Conservation (phyloP, 768 basidiomycete species). For the Mycena indigotica region DNA sequence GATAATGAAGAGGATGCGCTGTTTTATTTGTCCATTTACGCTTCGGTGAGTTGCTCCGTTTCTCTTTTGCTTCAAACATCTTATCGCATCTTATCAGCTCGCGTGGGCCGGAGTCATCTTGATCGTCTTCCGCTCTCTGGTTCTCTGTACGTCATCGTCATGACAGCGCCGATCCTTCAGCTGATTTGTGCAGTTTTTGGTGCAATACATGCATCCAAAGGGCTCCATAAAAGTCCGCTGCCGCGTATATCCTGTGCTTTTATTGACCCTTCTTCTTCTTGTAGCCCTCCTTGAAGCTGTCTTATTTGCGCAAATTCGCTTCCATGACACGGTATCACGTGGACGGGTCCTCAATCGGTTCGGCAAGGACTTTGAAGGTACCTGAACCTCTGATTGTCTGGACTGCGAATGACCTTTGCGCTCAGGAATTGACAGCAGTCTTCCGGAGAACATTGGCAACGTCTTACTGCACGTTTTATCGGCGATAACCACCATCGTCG, state of each 20-base stretch:
- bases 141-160: constrained; percentile 59
- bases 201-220: constrained; percentile 75
- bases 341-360: constrained; percentile 82
- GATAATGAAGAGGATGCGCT: constrained; percentile 43
- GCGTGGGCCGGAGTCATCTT: constrained; percentile 38
- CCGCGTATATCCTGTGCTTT: neutral
- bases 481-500: constrained; percentile 66
- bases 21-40: constrained; percentile 74
- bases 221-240: constrained; percentile 67
- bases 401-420: constrained; percentile 14
- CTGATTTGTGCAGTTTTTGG: constrained; percentile 66
- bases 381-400: neutral
- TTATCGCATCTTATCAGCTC: constrained; percentile 21
- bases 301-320: constrained; percentile 84
- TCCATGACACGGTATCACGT: constrained; percentile 89
- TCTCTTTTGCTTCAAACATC: constrained; percentile 37
- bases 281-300: constrained; percentile 71
- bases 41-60: constrained; percentile 49
- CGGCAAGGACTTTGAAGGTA: constrained; percentile 87
- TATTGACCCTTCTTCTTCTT: neutral
- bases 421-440: constrained; percentile 74
- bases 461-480: constrained; percentile 72
- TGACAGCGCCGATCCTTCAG: constrained; percentile 8
- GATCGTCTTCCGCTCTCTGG: constrained; percentile 61
- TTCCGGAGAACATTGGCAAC: constrained; percentile 83